Evolutionary conservation across 2,329 filamentous ascomycete genomes (phyloP).

Genomic region (Hypoxylon sp.): DNA sequence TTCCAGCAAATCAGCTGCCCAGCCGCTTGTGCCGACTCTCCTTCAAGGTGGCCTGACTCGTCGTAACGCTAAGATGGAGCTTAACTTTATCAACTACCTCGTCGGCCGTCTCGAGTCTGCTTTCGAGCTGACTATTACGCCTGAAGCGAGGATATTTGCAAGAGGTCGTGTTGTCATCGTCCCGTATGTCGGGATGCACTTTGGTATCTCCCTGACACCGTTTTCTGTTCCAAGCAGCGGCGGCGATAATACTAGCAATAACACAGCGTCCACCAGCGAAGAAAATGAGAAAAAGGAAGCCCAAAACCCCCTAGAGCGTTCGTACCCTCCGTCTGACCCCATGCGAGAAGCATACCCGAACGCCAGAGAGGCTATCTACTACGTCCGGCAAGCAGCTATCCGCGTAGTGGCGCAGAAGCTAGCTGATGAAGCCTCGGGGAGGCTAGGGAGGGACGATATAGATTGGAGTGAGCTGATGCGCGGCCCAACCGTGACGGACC

Average conservation of each 20-base stretch:
- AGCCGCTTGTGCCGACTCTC: conserved; percentile 50
- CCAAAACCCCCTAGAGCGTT: conserved; percentile 54
- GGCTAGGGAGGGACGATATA: conserved; percentile 45
- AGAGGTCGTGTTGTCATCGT: conserved; percentile 35
- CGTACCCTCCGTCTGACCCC: conserved; percentile 62
- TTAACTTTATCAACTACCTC: conserved; percentile 60
- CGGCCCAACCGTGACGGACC: conserved; percentile 45
- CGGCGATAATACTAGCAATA: conserved; percentile 16
- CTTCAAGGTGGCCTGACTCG: conserved; percentile 51
- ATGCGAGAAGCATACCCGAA: conserved; percentile 62
- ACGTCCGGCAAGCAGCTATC: conserved; percentile 61
- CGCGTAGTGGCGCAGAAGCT: conserved; percentile 50
- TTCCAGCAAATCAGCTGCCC: conserved; percentile 60
- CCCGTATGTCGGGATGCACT: conserved; percentile 44
- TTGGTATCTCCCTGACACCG: conserved; percentile 54
- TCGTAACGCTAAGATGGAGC: conserved; percentile 60
- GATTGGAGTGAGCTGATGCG: conserved; percentile 45
- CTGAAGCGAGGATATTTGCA: conserved; percentile 53
- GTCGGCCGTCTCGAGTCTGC: conserved; percentile 59
- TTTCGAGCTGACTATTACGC: conserved; percentile 63
- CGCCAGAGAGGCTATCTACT: conserved; percentile 61
- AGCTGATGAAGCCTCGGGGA: conserved; percentile 30
- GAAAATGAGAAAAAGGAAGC: conserved; percentile 35
- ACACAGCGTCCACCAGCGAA: conserved; percentile 39
- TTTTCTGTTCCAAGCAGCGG: conserved; percentile 23